These are phyloP conservation scores for Furcasterigmium sp. DNA, from an alignment of 2,329 filamentous ascomycete genomes.

Conservation along the genomic window DNA sequence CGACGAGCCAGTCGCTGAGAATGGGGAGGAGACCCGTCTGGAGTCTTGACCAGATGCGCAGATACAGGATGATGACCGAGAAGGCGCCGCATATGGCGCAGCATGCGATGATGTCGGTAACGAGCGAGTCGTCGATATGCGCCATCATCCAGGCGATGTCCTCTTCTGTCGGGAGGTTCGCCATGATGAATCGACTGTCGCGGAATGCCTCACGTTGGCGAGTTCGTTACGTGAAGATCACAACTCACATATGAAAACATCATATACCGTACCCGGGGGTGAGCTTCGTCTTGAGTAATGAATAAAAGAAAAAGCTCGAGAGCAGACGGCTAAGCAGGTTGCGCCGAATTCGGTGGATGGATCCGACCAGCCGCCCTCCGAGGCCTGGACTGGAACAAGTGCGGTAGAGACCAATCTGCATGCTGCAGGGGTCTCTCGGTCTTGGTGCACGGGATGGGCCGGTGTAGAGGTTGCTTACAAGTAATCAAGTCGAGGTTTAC, in stretches of 20 bases:
- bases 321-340: too few species aligned
- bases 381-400: too few species aligned
- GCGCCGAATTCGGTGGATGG: too few species aligned
- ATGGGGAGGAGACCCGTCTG: constrained; percentile 1
- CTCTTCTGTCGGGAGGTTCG: constrained; percentile 1
- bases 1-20: constrained; percentile 7
- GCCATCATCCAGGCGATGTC: constrained; percentile 8
- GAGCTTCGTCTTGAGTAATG: too few species aligned
- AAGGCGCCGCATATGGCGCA: constrained; percentile 3
- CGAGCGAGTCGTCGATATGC: constrained; percentile 6
- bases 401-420: neutral
- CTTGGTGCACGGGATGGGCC: neutral
- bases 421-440: neutral
- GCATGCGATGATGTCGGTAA: constrained; percentile 6
- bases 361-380: too few species aligned
- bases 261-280: too few species aligned
- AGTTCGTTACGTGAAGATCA: too few species aligned
- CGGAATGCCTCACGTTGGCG: neutral
- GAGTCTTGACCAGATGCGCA: constrained; percentile 5
- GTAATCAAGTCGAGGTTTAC: too few species aligned
- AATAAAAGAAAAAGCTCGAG: too few species aligned
- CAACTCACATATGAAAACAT: too few species aligned
- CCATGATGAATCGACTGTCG: neutral
- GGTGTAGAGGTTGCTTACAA: neutral
- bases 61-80: constrained; percentile 2